A percentile compares a stretch with the other conserved stretches of the same genome.
Evolutionary conservation across 768 basidiomycete genomes (phyloP).

Genomic region (Exsudoporus frostii): DNA sequence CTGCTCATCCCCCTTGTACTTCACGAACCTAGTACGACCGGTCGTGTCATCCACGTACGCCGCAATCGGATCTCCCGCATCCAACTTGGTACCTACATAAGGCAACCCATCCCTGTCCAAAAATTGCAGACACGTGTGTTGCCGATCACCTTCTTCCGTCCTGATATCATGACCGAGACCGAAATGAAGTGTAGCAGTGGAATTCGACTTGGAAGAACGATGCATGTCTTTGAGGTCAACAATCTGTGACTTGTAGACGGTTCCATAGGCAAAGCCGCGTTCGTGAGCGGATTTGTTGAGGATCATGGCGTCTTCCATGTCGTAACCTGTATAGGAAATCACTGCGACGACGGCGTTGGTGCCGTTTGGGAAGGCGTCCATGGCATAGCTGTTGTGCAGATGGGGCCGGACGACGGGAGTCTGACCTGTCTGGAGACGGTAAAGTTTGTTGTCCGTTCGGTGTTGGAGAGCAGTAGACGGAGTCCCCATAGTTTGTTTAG

Average conservation of each 20-base stretch:
- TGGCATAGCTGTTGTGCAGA: conserved; percentile 91
- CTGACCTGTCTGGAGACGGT: conserved; percentile 92
- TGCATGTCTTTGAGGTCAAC: conserved; percentile 83
- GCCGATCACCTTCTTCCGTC: conserved; percentile 44
- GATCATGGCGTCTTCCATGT: conserved; percentile 99
- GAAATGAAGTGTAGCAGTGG: conserved; percentile 80
- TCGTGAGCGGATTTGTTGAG: conserved; percentile 98
- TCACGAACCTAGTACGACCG: conserved; percentile 78
- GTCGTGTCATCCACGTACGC: conserved; percentile 87
- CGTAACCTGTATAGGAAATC: conserved; percentile 99
- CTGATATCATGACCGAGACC: conserved; percentile 78
- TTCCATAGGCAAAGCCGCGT: conserved; percentile 95
- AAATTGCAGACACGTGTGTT: conserved; percentile 45
- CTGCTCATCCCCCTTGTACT: conserved; percentile 95
- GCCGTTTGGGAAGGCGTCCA: conserved; percentile 98
- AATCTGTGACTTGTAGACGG: conserved; percentile 92
- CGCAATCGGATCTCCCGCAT: conserved; percentile 75
- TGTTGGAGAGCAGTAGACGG: conserved; percentile 89
- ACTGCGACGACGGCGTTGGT: conserved; percentile 99
- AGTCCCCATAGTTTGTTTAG: conserved; percentile 99
- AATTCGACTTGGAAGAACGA: conserved; percentile 56
- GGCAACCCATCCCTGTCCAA: conserved; percentile 87
- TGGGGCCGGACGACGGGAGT: conserved; percentile 91
- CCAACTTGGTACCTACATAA: conserved; percentile 63
- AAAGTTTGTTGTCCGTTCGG: conserved; percentile 97